Evolutionary conservation across 1,284 basidiomycete genomes (phyloP), one percentile per base, ranked within the genome.

Genomic region (Phylloporus sp.): DNA sequence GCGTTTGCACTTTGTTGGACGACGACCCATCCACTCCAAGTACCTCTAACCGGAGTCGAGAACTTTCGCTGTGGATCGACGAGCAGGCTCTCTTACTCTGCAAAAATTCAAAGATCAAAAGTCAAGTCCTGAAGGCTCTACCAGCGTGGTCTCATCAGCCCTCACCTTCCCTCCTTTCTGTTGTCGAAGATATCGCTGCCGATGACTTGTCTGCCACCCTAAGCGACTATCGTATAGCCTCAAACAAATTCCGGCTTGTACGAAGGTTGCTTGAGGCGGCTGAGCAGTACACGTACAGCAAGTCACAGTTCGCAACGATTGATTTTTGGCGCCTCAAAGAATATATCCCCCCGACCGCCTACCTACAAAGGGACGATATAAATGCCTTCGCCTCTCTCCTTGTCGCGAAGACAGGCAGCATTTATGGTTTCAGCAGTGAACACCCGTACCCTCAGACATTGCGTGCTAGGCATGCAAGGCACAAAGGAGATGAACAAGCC

Each of bases 301-400:
- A 80, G 64, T 77, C 77, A 4, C 82, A 83, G 35, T 93, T 93
- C 68, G 80, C 87, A 5, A 81, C 79, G 63, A 82, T 82, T 4
- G 89, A 92, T 70, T 96, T 97, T 77, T 97, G 95, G 95, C 85
- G 88, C 49, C 81, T 97, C 73, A 94, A 94, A 74, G 87, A 89
- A 25, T 89, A 86, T 71, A 91, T 96, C 52, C 91, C 91, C 4
- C 66, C 82, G 2, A 72, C 72, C 2, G 80, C 83, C 5, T 80
- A 85, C 35, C 78, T 93, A 37, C 86, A 88, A 49, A 84, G 84
- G 47, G 88, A 89, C 43, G 93, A 95, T 70, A 84, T 91, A 7
- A 83, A 89, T 61, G 92, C 93, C 0, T 95, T 97, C 71, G 86
- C 91, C n/a, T 84, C 88, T 19, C 81, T 97, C 12, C 81, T 97